Conservation (phyloP, 768 basidiomycete genomes). For the Agaricus bisporus region DNA sequence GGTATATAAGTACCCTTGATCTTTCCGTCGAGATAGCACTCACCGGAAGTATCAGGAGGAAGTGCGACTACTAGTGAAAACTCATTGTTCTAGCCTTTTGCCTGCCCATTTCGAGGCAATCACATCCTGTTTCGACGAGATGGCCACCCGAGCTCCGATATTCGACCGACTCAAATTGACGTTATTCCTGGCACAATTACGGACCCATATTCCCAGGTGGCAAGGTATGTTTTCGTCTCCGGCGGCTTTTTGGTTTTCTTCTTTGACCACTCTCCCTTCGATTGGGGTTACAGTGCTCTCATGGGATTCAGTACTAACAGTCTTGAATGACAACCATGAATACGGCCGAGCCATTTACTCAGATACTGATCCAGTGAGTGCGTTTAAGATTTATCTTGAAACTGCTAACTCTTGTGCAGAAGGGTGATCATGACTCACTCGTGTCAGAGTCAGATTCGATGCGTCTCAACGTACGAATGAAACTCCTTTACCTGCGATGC, state of each 20-base stretch:
- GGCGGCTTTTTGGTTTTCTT: background rate
- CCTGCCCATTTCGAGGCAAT: constrained; percentile 63
- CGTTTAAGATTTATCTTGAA: constrained; percentile 11
- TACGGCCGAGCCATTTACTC: constrained; percentile 37
- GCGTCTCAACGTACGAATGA: constrained; percentile 35
- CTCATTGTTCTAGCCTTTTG: constrained; percentile 53
- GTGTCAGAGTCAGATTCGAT: constrained; percentile 40
- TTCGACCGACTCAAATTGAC: constrained; percentile 52
- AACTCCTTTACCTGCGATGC: background rate
- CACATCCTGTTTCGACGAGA: constrained; percentile 62
- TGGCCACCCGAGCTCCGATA: constrained; percentile 47
- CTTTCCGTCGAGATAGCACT: background rate
- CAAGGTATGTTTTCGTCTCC: constrained; percentile 33
- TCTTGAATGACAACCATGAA: constrained; percentile 35
- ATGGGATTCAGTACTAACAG: constrained; percentile 57
- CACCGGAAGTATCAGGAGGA: constrained; percentile 47
- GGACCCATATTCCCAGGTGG: constrained; percentile 65
- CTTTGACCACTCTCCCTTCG: background rate
- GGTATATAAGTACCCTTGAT: constrained; percentile 27
- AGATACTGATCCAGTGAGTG: constrained; percentile 28
- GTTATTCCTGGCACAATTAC: constrained; percentile 61
- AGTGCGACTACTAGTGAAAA: constrained; percentile 51
- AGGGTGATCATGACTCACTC: background rate
- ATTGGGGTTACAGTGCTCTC: constrained; percentile 42
- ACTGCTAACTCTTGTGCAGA: background rate